Base-by-base conservation (phyloP, 352 stramenopile species). In the Aphanomyces euteiches region DNA sequence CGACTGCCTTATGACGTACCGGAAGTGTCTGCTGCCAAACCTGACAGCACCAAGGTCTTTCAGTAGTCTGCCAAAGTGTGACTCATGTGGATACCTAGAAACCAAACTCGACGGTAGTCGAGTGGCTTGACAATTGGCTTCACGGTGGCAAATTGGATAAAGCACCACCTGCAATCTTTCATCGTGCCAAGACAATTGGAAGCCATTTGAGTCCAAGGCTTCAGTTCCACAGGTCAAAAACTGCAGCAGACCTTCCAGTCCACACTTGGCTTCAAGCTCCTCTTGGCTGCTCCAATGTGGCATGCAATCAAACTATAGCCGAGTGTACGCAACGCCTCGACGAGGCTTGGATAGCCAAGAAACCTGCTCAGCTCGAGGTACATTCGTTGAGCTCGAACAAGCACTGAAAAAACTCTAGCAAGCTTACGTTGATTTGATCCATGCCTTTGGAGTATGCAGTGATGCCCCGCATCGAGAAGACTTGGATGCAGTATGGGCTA, bases 401-500 rank as follows among this genome's bases (percentile, higher is more conserved):
- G 19, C 10, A 12, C 17, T n/a, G 17, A n/a, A 60, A 38, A 17
- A 37, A 41, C 3, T 61, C 4, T 69, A 69, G 47, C 28, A 60
- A 50, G 50, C 67, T 1, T 83, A 83, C 56, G 79, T 78, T 21
- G 71, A 67, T 10, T 72, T 87, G 5, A 87, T 87, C n/a, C 56
- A 78, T 13, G 70, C 64, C 10, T 66, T 87, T 4, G 68, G 70
- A 10, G 28, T 56, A 15, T 87, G 80, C 19, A 69, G 74, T 4
- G 15, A 21, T 17, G 8, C 13, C 4, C 15, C n/a, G 1, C 80
- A 85, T 45, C 61, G 74, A 5, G 76, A 75, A 36, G 80, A 87
- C 47, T 74, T 78, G 34, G 82, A 84, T 56, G 72, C 74, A 8
- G 77, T 84, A n/a, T 85, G 84, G 36, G 75, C 83, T 57, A 79